Base-by-base conservation (phyloP, 306 rosid genomes). In the Vigna nakashimae region DNA sequence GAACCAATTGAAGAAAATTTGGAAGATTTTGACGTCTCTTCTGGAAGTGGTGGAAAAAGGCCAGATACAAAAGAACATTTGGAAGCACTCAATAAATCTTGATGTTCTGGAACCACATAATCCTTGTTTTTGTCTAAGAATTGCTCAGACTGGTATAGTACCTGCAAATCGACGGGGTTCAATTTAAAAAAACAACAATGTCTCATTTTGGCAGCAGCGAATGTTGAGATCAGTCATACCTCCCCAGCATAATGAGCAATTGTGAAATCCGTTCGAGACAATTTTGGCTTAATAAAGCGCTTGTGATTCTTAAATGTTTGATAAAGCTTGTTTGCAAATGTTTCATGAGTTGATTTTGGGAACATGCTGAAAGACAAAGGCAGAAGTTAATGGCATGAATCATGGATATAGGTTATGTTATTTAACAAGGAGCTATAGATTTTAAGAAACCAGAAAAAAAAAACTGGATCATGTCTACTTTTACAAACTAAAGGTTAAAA, bases 301-400 rank as follows among this genome's bases (percentile, higher is more conserved):
- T 90, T 96, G 87, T 96, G 88, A 53, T 2, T 56, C 85, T 86
- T 93, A 84, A 96, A 96, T 81, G 96, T 91, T 78, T 96, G 98
- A 86, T 96, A 96, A 72, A 96, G 94, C 85, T 90, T 96, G 88
- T 96, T 96, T 55, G 98, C 86, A 84, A 96, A 96, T 24, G 98
- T 96, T 89, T 96, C 99, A 75, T 96, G 97, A 28, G 99, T 96
- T 70, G 98, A 96, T 88, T 96, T 96, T 20, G 99, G 99, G 86
- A 96, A 96, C 99, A 96, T 96, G 87, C 99, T 96, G 99, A 34
- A 84, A 89, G 86, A 28, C 50, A 55, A 68, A 79, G 58, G 62
- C 17, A 49, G 30, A 42, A 24, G 20, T 34, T 22, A 66, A 72
- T n/a, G 49, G 64, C 55, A n/a, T 80, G 70, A 78, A 79, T 30